phyloP scores from a whole-genome alignment of 2,329 filamentous ascomycete species.

The Beauveria medogensis region DNA sequence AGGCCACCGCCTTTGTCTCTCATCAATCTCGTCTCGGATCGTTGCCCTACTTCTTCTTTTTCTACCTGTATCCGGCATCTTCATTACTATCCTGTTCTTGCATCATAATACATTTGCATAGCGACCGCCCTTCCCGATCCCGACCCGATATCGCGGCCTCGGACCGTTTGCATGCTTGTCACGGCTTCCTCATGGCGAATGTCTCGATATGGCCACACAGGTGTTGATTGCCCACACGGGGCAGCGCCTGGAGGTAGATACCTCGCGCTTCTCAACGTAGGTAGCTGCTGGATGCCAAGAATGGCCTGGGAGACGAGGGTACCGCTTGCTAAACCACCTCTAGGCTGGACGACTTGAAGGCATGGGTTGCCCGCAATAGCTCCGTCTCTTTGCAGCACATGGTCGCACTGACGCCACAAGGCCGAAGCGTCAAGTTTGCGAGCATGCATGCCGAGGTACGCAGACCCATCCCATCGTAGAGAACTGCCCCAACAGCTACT shows the following conservation, averaged over 20 bases:
- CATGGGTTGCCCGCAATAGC: constrained; percentile 68
- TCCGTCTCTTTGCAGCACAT: constrained; percentile 70
- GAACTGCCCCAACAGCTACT: neutral
- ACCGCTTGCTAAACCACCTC: constrained; percentile 15
- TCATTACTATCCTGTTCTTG: neutral
- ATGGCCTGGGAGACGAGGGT: neutral
- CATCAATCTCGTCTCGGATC: neutral
- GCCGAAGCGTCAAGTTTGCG: constrained; percentile 75
- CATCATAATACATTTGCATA: neutral
- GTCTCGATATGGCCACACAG: constrained; percentile 73
- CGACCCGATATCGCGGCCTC: constrained; percentile 13
- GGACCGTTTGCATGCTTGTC: constrained; percentile 17
- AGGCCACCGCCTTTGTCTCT: neutral
- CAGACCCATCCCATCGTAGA: constrained; percentile 11
- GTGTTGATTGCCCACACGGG: constrained; percentile 91
- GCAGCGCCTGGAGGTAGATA: constrained; percentile 73
- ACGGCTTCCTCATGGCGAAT: constrained; percentile 32
- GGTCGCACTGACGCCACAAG: constrained; percentile 77
- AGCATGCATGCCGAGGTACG: constrained; percentile 71
- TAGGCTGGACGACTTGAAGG: constrained; percentile 76
- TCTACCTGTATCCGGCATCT: neutral
- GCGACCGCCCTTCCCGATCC: neutral
- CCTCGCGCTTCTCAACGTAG: constrained; percentile 65
- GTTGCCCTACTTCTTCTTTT: neutral
- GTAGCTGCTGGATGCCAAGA: constrained; percentile 18